phyloP scores from a whole-genome alignment of 495 filamentous ascomycete genomes.

The Xylaria bambusicola region DNA sequence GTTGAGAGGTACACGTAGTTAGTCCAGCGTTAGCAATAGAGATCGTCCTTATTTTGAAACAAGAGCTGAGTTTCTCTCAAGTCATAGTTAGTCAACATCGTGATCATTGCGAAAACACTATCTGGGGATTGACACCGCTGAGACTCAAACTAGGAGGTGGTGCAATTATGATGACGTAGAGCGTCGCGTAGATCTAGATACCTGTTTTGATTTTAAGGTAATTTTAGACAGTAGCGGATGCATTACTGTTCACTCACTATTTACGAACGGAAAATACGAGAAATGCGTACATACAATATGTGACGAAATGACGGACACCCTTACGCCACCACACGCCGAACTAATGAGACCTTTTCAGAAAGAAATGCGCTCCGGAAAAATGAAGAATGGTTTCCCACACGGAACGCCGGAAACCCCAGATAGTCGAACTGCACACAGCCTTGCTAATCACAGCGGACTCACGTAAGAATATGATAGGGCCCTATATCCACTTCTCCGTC shows the following conservation, averaged over 20 bases:
- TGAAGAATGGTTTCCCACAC: neutral
- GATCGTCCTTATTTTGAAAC: neutral
- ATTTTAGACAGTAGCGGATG: neutral
- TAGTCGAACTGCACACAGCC: neutral
- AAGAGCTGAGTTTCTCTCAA: neutral
- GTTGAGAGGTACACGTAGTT: neutral
- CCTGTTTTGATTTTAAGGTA: neutral
- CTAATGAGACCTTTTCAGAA: neutral
- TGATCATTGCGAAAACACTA: conserved; percentile 6
- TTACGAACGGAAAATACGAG: too few species aligned
- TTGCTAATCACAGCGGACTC: neutral
- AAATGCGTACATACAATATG: neutral
- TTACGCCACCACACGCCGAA: neutral
- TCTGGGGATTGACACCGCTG: too few species aligned
- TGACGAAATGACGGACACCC: neutral
- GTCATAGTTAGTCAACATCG: conserved; percentile 12
- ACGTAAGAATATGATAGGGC: neutral
- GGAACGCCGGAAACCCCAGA: neutral
- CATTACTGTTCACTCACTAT: too few species aligned
- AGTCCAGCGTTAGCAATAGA: neutral
- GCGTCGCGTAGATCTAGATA: neutral
- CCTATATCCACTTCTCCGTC: conserved; percentile 11
- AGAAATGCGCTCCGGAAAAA: conserved; percentile 7
- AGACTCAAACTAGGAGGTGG: too few species aligned
- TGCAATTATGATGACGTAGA: neutral